Evolutionary conservation across 139 green algal species (phyloP).

Genomic region (Nannochloris sp.): DNA sequence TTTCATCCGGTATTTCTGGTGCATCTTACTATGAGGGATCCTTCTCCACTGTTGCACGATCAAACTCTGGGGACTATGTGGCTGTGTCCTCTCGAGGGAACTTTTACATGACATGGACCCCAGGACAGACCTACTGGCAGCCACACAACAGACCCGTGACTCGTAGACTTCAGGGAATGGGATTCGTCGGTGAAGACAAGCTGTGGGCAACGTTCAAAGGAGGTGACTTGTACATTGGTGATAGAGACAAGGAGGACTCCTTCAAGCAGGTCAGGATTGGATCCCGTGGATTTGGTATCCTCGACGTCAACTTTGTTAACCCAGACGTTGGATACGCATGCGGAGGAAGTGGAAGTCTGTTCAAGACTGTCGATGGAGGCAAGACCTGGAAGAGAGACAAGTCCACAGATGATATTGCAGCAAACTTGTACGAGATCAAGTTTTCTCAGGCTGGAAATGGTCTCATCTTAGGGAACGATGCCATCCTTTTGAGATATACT

Average conservation of each 20-base stretch:
- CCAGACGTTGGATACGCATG: slow-evolving; percentile 67
- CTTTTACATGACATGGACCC: slow-evolving; percentile 98
- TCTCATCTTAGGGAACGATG: slow-evolving; percentile 95
- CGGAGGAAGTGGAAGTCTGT: slow-evolving; percentile 85
- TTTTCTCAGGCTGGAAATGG: slow-evolving; percentile 55
- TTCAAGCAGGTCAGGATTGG: slow-evolving; percentile 59
- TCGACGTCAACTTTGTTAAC: slow-evolving; percentile 80
- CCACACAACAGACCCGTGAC: slow-evolving; percentile 85
- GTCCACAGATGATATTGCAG: slow-evolving; percentile 74
- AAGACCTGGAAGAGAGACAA: slow-evolving; percentile 87
- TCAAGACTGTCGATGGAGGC: slow-evolving; percentile 82
- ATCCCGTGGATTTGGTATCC: slow-evolving; percentile 89
- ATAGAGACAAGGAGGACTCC: slow-evolving; percentile 14
- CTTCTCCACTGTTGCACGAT: slow-evolving; percentile 85
- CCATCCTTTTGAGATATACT: slow-evolving; percentile 75
- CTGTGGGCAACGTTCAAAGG: slow-evolving; percentile 90
- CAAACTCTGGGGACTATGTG: slow-evolving; percentile 75
- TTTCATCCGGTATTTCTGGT: slow-evolving; percentile 79
- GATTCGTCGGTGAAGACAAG: slow-evolving; percentile 68
- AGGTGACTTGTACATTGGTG: slow-evolving; percentile 66
- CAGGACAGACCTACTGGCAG: slow-evolving; percentile 84
- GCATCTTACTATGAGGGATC: slow-evolving; percentile 96
- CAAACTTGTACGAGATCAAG: slow-evolving; percentile 94
- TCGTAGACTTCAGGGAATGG: slow-evolving; percentile 95
- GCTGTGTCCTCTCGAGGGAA: slow-evolving; percentile 91